Evolutionary conservation across 768 basidiomycete genomes (phyloP), one percentile per base, ranked within the genome.

Genomic region (Albatrellus ellisii): DNA sequence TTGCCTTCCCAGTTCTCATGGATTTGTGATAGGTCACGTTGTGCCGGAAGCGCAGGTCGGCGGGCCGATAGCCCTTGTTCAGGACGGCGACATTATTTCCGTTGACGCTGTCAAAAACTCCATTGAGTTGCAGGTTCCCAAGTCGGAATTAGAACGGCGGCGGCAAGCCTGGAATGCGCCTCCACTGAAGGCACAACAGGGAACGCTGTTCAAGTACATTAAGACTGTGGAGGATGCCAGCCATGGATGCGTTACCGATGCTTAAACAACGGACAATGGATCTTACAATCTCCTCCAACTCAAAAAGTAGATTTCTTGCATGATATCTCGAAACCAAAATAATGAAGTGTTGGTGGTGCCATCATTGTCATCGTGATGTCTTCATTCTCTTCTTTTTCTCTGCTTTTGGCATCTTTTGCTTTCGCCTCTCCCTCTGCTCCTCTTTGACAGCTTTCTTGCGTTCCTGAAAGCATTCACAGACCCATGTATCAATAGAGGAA

Each of bases 21-120:
- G 91, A 14, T 98, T 98, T 68, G 84, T 84, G 54, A 86, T 97
- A 42, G 94, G 94, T 10, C 95, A 99, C 56, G 90, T 98, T 51
- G 88, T 91, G 1, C 94, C 94, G 26, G 92, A 97, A 58, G 91
- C 91, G 5, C 88, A 92, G 56, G 83, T 84, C 26, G 91, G 90
- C 39, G 92, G 92, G 1, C 87, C 88, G 6, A 91, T 97, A 55
- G 89, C 86, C 17, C 75, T 94, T 33, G 86, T 94, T 12, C 66
- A 73, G 48, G 88, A 92, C 58, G 90, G 89, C 15, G 90, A 95
- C 57, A 59, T 74, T 41, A 87, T 94, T 56, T 74, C 78, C 27
- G 85, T 95, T 40, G 87, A 97, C 56, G 91, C 92, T 8, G 72
- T 86, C 28, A 74, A 77, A 52, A 95, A 95, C 61, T 76, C 76